phyloP scores from a whole-genome alignment of 331 rosid species.

The Acacia concinna region DNA sequence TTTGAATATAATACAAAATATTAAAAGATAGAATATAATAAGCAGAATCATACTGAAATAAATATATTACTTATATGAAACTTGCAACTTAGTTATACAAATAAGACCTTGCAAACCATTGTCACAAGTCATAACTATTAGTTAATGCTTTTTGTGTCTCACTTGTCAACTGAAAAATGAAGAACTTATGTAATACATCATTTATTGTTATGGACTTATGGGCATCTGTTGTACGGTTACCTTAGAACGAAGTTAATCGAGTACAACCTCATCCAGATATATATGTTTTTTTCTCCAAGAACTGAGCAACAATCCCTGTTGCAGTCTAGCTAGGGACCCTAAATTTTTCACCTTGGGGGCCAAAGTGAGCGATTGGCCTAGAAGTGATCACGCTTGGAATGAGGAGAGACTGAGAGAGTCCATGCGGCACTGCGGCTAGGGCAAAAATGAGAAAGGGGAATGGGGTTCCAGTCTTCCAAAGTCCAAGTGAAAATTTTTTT shows the following conservation, averaged over 20 bases:
- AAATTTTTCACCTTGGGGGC: constrained; percentile 37
- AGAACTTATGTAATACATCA: not conserved
- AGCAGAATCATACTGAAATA: too few species aligned
- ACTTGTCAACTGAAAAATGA: not conserved
- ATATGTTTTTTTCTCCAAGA: constrained; percentile 26
- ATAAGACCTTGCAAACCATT: not conserved
- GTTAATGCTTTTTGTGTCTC: not conserved
- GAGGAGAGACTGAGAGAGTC: too few species aligned
- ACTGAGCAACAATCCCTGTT: constrained; percentile 25
- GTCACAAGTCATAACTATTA: not conserved
- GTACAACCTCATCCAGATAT: constrained; percentile 27
- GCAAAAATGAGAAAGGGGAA: too few species aligned
- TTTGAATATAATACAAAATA: too few species aligned
- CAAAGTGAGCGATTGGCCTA: too few species aligned
- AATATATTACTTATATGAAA: too few species aligned
- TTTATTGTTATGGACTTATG: constrained; percentile 29
- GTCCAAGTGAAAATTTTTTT: too few species aligned
- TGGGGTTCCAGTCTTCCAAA: too few species aligned
- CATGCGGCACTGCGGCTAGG: too few species aligned
- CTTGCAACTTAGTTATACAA: too few species aligned
- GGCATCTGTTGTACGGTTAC: constrained; percentile 35
- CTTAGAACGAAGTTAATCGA: constrained; percentile 32
- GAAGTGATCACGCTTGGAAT: too few species aligned
- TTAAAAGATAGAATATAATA: too few species aligned
- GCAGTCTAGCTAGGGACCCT: not conserved